Evolutionary conservation across 192 early-diverging fungal genomes (phyloP).

Genomic region (Martensiomyces pterosporus): DNA sequence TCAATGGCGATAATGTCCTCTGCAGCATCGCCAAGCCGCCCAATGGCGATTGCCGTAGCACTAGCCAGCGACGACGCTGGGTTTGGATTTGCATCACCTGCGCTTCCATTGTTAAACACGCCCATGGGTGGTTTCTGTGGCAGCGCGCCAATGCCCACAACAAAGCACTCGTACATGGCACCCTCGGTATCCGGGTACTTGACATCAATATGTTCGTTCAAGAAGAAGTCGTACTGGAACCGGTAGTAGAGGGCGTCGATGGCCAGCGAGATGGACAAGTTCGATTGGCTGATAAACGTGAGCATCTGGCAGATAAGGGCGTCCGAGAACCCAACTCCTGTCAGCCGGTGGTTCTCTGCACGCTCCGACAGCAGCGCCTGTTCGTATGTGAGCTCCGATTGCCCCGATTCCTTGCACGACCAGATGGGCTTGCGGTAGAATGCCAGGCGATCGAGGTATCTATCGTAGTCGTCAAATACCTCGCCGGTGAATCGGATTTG

Average conservation of each 20-base stretch:
- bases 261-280: constrained; percentile 25
- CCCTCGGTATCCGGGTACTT: constrained; percentile 34
- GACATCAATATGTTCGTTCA: constrained; percentile 45
- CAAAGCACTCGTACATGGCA: constrained; percentile 48
- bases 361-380: constrained; percentile 76
- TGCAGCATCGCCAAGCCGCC: constrained; percentile 18
- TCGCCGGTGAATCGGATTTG: constrained; percentile 41
- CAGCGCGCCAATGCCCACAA: constrained; percentile 19
- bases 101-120: too few species aligned
- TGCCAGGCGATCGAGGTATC: constrained; percentile 61
- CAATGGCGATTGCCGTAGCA: constrained; percentile 15
- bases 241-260: constrained; percentile 34
- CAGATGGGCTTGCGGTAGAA: constrained; percentile 72
- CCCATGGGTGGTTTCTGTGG: constrained; percentile 3
- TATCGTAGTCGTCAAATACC: constrained; percentile 53
- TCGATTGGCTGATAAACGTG: constrained; percentile 40
- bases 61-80: background rate
- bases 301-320: constrained; percentile 44
- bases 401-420: constrained; percentile 75
- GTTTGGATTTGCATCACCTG: too few species aligned
- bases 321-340: constrained; percentile 77
- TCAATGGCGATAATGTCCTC: constrained; percentile 22
- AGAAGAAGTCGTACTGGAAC: constrained; percentile 41
- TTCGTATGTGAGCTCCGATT: constrained; percentile 69
- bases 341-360: constrained; percentile 55